Evolutionary conservation across 2,329 filamentous ascomycete genomes (phyloP).

Genomic region (Microcyclospora pomicola): DNA sequence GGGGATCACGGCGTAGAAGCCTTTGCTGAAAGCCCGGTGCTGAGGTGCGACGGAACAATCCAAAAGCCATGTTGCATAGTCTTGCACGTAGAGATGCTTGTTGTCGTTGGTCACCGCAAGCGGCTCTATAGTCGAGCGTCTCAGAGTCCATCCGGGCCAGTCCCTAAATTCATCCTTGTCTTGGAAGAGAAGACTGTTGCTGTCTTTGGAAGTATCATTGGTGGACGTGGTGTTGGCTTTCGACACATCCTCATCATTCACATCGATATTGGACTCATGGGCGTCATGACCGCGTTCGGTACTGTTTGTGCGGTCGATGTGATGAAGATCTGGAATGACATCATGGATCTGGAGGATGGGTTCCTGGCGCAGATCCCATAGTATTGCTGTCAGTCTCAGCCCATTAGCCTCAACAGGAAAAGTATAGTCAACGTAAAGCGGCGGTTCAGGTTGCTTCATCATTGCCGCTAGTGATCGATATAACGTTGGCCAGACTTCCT

Average conservation of each 20-base stretch:
- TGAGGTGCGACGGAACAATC: conserved; percentile 64
- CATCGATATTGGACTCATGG: no score
- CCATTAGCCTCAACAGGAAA: conserved; percentile 57
- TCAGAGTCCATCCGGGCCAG: conserved; percentile 44
- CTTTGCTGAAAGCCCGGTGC: conserved; percentile 64
- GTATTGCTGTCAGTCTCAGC: conserved; percentile 22
- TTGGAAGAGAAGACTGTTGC: no score
- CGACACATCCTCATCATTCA: no score
- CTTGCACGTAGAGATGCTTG: conserved; percentile 60
- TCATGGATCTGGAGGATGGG: conserved; percentile 23
- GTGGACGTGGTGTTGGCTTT: no score
- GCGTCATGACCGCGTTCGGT: no score
- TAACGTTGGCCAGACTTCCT: no score
- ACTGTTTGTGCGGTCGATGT: no score
- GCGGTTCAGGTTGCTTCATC: no score
- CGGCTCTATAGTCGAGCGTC: conserved; percentile 18
- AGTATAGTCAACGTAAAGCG: conserved; percentile 52
- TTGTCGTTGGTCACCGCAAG: conserved; percentile 69
- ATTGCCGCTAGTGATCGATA: no score
- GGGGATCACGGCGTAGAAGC: conserved; percentile 42
- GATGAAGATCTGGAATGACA: background rate
- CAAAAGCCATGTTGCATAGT: conserved; percentile 76
- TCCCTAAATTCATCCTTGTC: background rate
- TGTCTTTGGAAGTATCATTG: no score
- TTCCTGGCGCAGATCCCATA: no score